Base-by-base conservation (phyloP, 305 asterid genomes). In the Rubia tinctorum region DNA sequence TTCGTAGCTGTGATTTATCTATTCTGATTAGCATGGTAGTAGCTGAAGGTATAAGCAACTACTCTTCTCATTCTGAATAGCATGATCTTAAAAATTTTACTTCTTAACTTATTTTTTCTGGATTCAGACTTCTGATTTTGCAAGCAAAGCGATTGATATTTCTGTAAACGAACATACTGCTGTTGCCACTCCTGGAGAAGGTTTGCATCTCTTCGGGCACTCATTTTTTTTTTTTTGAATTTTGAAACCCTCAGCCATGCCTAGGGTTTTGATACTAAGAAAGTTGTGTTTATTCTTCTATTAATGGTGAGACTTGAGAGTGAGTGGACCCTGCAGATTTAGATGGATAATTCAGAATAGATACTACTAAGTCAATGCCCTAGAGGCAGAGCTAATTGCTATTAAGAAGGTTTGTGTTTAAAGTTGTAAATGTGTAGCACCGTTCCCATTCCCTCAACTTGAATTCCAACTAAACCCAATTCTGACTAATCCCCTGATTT, bases 381-480 rank as follows among this genome's bases (percentile, higher is more conserved):
- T 95, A 10, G 99, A 95, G 82, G 99, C 99, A 4, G 99, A 95
- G 86, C 56, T 95, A 76, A 95, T 95, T 73, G 97, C 99, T 39
- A 95, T 98, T 75, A 95, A 95, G 83, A 93, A 89, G 99, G 99
- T 95, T 77, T 55, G 67, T 72, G 47, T n/a, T 78, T 63, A 61
- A n/a, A 55, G 40, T 22, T 78, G 43, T 53, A n/a, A 55, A 18
- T 17, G 45, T 60, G 64, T 59, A 25, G 27, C n/a, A 22, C n/a
- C 62, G 18, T 8, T 20, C 37, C 64, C 37, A 59, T 22, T 22
- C 34, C 64, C 23, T 53, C 9, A 53, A 18, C 60, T 6, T 53
- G 23, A 17, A 14, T 49, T 49, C 56, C 56, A 49, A 49, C 18
- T 13, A 14, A 3, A 49, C n/a, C 55, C 56, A 14, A 13, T 12